Evolutionary conservation across 139 green algal species (phyloP).

Genomic region (Astrephomene gubernaculifera): DNA sequence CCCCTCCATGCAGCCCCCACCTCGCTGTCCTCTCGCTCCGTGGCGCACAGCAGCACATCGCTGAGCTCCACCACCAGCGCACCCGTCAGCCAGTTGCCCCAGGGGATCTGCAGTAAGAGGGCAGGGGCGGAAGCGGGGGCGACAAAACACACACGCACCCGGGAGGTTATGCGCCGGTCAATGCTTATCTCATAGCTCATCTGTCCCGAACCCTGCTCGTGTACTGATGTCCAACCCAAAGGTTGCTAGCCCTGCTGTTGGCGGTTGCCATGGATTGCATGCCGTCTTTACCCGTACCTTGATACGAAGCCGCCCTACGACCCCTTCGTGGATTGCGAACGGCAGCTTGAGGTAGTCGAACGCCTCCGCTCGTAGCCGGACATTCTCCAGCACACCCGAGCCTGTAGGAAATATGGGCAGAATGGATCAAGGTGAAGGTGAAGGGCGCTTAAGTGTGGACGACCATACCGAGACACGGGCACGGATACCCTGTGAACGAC

Average conservation of each 20-base stretch:
- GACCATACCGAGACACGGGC: too few relatives aligned
- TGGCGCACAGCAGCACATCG: conserved; percentile 59
- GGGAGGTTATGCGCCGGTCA: too few relatives aligned
- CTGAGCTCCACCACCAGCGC: conserved; percentile 67
- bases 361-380: conserved; percentile 64
- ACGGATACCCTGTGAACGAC: too few relatives aligned
- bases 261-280: too few relatives aligned
- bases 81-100: conserved; percentile 62
- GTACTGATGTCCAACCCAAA: too few relatives aligned
- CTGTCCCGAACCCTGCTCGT: too few relatives aligned
- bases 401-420: conserved; percentile 47
- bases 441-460: too few relatives aligned
- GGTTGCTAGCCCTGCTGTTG: too few relatives aligned
- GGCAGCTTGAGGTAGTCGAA: conserved; percentile 75
- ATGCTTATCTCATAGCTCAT: too few relatives aligned
- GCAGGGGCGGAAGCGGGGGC: too few relatives aligned
- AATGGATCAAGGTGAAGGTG: too few relatives aligned
- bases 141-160: too few relatives aligned
- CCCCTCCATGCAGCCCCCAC: conserved; percentile 9
- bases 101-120: conserved; percentile 68
- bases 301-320: conserved; percentile 65
- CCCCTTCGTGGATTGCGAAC: conserved; percentile 63
- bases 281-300: conserved; percentile 66
- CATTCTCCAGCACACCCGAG: conserved; percentile 69
- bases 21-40: conserved; percentile 58